These are phyloP conservation scores for Fusarium torulosum DNA, from an alignment of 2,329 filamentous ascomycete species.

Conservation along the genomic window DNA sequence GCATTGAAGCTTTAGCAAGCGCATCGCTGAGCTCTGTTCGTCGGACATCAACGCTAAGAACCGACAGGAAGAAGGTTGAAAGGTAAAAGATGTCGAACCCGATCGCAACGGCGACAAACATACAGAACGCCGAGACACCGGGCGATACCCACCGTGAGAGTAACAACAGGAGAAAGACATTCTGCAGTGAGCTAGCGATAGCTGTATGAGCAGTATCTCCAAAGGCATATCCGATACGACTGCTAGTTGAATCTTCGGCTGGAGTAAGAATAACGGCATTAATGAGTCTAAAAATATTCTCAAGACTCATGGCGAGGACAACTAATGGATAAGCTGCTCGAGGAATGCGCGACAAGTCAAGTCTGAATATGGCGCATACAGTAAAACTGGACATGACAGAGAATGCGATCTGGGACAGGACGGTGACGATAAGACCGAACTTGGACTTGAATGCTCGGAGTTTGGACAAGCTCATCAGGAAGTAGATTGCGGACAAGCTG, in stretches of 20 bases:
- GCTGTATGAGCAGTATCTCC: slow-evolving; percentile 79
- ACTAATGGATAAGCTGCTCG: slow-evolving; percentile 80
- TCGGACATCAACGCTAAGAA: slow-evolving; percentile 82
- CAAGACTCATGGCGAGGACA: slow-evolving; percentile 80
- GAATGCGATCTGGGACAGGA: slow-evolving; percentile 76
- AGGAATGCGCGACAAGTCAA: slow-evolving; percentile 81
- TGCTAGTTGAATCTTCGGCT: slow-evolving; percentile 74
- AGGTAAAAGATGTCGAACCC: slow-evolving; percentile 83
- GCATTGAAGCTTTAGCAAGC: slow-evolving; percentile 67
- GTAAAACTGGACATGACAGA: slow-evolving; percentile 85
- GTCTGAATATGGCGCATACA: slow-evolving; percentile 79
- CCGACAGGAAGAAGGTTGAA: slow-evolving; percentile 82
- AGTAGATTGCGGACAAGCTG: slow-evolving; percentile 71
- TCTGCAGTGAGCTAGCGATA: slow-evolving; percentile 75
- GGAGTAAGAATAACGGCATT: slow-evolving; percentile 81
- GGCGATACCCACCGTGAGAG: slow-evolving; percentile 77
- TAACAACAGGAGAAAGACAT: slow-evolving; percentile 73
- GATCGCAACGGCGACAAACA: slow-evolving; percentile 80
- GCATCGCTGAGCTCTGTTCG: slow-evolving; percentile 82
- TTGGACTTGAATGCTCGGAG: slow-evolving; percentile 81
- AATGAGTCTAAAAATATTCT: slow-evolving; percentile 83
- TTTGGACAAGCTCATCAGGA: slow-evolving; percentile 75
- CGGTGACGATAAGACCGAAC: slow-evolving; percentile 77
- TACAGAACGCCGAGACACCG: slow-evolving; percentile 80
- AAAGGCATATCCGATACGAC: slow-evolving; percentile 78